phyloP scores from a whole-genome alignment of 768 basidiomycete genomes.

The Sistotremastrum niveocremeum region DNA sequence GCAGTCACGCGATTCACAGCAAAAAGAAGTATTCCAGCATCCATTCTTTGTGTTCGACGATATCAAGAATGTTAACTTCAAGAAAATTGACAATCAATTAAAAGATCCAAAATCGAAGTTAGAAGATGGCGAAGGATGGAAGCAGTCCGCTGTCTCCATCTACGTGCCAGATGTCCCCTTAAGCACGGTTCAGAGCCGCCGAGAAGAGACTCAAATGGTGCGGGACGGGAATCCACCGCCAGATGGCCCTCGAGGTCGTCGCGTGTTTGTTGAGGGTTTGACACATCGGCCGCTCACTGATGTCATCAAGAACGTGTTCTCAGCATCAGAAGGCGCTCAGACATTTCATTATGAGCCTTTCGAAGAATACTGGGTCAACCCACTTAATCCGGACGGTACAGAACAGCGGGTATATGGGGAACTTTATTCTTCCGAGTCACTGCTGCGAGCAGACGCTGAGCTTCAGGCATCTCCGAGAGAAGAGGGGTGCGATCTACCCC shows the following conservation, averaged over 20 bases:
- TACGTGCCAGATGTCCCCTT: conserved; percentile 13
- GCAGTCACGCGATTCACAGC: no score
- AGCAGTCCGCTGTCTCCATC: conserved; percentile 10
- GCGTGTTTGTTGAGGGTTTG: conserved; percentile 7
- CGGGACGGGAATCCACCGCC: conserved; percentile 1
- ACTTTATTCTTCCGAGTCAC: conserved; percentile 12
- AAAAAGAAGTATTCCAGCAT: conserved; percentile 8
- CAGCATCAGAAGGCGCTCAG: neutral
- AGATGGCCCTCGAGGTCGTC: conserved; percentile 5
- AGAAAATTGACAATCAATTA: conserved; percentile 11
- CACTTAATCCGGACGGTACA: conserved; percentile 2
- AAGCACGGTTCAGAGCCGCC: conserved; percentile 11
- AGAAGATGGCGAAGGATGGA: conserved; percentile 14
- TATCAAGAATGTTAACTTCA: conserved; percentile 12
- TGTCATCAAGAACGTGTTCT: conserved; percentile 4
- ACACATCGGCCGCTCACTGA: conserved; percentile 12
- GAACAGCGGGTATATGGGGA: conserved; percentile 12
- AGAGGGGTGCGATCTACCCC: conserved; percentile 10
- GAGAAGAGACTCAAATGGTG: conserved; percentile 5
- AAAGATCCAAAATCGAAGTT: conserved; percentile 7
- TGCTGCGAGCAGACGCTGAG: conserved; percentile 10
- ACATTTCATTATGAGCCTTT: conserved; percentile 17
- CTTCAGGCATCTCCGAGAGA: conserved; percentile 12
- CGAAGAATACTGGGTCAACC: conserved; percentile 14
- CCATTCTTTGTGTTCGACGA: conserved; percentile 8